Evolutionary conservation across 106 monocot species (phyloP).

Genomic region (Dendrobium officinale): DNA sequence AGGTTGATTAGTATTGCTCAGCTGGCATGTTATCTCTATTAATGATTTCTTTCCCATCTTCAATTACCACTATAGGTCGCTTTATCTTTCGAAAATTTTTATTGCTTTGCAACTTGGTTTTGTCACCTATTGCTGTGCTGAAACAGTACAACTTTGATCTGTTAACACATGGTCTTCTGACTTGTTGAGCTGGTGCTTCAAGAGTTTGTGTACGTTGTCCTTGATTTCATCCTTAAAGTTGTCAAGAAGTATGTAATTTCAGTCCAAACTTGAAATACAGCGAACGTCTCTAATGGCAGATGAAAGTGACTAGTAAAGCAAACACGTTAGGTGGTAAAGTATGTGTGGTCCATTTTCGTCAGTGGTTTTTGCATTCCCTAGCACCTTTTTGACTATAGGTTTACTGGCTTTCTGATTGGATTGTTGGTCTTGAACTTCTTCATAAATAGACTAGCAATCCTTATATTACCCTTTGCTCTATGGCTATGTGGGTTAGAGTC

Average conservation of each 20-base stretch:
- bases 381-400: background rate
- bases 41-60: background rate
- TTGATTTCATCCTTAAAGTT: background rate
- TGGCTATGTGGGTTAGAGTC: background rate
- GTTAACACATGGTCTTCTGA: background rate
- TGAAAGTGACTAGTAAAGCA: background rate
- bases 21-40: background rate
- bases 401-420: background rate
- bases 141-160: background rate
- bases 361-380: background rate
- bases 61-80: background rate
- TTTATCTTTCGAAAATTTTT: background rate
- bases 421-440: background rate
- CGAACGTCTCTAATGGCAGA: background rate
- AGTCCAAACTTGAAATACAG: background rate
- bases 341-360: background rate
- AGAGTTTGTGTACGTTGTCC: background rate
- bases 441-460: background rate
- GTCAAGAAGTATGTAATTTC: background rate
- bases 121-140: background rate
- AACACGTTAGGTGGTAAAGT: background rate
- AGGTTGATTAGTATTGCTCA: background rate
- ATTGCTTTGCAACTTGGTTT: background rate
- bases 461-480: background rate
- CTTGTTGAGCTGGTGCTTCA: background rate